Conservation (phyloP, 495 filamentous ascomycete genomes). For the Lophium mytilinum region DNA sequence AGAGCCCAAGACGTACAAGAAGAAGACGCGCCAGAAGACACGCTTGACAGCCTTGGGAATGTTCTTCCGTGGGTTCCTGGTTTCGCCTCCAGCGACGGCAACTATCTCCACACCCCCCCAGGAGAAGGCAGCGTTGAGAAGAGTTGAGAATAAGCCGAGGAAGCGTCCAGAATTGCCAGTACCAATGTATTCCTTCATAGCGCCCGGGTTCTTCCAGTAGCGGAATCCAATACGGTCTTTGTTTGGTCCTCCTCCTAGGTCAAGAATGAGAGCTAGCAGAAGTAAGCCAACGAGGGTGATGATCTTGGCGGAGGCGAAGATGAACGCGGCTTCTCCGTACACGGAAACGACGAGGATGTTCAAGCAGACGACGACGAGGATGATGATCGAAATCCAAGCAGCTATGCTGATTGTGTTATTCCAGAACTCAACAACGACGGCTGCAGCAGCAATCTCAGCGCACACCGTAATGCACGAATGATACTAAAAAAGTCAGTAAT, state of each 20-base stretch:
- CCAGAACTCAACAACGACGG: slow-evolving; percentile 72
- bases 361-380: slow-evolving; percentile 55
- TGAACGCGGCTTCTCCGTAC: slow-evolving; percentile 70
- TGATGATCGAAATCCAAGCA: slow-evolving; percentile 70
- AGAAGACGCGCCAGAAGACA: slow-evolving; percentile 77
- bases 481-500: slow-evolving; percentile 13
- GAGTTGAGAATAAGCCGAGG: slow-evolving; percentile 30
- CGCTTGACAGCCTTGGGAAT: slow-evolving; percentile 71
- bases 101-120: slow-evolving; percentile 61
- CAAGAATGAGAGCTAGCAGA: slow-evolving; percentile 49
- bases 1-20: slow-evolving; percentile 63
- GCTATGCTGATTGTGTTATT: slow-evolving; percentile 47
- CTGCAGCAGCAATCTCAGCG: slow-evolving; percentile 66
- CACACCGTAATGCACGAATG: slow-evolving; percentile 53
- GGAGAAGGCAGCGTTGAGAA: slow-evolving; percentile 36
- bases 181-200: slow-evolving; percentile 41
- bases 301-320: slow-evolving; percentile 67
- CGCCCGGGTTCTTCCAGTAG: slow-evolving; percentile 62
- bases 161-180: slow-evolving; percentile 28
- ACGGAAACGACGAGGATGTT: slow-evolving; percentile 61
- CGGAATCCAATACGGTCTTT: slow-evolving; percentile 61
- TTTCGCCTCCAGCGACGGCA: slow-evolving; percentile 71
- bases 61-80: slow-evolving; percentile 64
- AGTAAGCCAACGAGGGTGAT: slow-evolving; percentile 56
- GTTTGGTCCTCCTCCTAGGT: slow-evolving; percentile 55